Conservation (phyloP, 2,329 filamentous ascomycete genomes). For the Aspergillus sp. region DNA sequence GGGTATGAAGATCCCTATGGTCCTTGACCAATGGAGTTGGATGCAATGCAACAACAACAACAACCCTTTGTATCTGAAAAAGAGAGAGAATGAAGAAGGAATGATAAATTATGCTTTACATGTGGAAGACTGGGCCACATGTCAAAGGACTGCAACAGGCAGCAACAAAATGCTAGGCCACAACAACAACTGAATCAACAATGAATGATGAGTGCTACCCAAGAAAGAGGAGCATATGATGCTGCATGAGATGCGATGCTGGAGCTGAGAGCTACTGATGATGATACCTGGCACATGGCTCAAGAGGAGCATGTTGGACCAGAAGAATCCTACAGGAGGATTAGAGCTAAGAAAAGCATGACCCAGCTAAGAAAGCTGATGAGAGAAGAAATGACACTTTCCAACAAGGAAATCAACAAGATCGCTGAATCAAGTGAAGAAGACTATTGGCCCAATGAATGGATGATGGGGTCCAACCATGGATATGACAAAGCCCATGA, state of each 20-base stretch:
- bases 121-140: conserved; percentile 3
- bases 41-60: not conserved
- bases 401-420: not conserved
- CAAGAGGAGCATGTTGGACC: not conserved
- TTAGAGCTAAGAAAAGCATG: not conserved
- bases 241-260: not conserved
- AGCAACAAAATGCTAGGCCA: not conserved
- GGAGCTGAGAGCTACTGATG: not conserved
- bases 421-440: not conserved
- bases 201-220: conserved; percentile 1
- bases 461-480: not conserved
- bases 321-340: not conserved
- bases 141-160: not conserved
- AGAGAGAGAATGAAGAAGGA: not conserved
- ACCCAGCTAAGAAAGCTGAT: too few relatives aligned
- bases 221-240: not conserved
- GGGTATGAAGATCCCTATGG: conserved; percentile 1
- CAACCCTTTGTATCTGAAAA: not conserved
- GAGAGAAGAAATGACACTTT: too few relatives aligned
- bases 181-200: not conserved
- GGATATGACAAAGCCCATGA: not conserved
- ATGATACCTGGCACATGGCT: not conserved
- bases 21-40: conserved; percentile 2
- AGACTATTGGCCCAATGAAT: not conserved
- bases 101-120: conserved; percentile 1